These are phyloP conservation scores for Trichosporon faecale DNA, from an alignment of 1,284 basidiomycete species.

Conservation along the genomic window DNA sequence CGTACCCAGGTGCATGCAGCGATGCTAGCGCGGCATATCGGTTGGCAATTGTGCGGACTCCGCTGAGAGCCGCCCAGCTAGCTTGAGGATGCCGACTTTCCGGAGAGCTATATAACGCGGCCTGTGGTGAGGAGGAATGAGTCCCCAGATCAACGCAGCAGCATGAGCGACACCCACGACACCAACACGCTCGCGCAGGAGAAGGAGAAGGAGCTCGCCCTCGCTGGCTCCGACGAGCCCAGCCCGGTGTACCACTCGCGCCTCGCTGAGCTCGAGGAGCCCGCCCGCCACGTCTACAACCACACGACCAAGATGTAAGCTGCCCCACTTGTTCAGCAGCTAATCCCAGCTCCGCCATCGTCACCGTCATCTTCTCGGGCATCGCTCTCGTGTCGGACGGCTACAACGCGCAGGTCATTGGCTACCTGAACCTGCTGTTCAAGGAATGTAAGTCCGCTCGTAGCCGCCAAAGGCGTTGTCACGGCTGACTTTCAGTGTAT, in stretches of 20 bases:
- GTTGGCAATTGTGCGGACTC: not conserved
- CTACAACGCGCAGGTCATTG: constrained; percentile 35
- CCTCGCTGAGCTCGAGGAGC: constrained; percentile 20
- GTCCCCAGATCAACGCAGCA: not conserved
- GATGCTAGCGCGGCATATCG: not conserved
- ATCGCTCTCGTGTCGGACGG: constrained; percentile 35
- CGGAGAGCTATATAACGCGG: not conserved
- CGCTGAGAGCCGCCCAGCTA: no score
- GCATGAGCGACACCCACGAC: not conserved
- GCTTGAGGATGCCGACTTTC: no score
- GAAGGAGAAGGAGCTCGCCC: constrained; percentile 1
- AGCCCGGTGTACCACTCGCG: not conserved
- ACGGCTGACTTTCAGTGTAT: constrained; percentile 25
- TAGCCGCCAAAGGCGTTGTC: not conserved
- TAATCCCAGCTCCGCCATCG: constrained; percentile 14
- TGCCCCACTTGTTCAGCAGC: not conserved
- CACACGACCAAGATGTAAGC: constrained; percentile 20
- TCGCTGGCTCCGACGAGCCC: not conserved
- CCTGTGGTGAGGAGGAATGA: not conserved
- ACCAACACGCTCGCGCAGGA: not conserved
- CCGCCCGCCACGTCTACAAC: constrained; percentile 19
- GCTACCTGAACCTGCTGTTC: constrained; percentile 20
- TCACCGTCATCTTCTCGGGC: constrained; percentile 29
- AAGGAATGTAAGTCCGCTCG: constrained; percentile 10
- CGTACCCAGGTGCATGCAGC: not conserved